phyloP scores from a whole-genome alignment of 1,284 basidiomycete species.

The Vanrija humicola region DNA sequence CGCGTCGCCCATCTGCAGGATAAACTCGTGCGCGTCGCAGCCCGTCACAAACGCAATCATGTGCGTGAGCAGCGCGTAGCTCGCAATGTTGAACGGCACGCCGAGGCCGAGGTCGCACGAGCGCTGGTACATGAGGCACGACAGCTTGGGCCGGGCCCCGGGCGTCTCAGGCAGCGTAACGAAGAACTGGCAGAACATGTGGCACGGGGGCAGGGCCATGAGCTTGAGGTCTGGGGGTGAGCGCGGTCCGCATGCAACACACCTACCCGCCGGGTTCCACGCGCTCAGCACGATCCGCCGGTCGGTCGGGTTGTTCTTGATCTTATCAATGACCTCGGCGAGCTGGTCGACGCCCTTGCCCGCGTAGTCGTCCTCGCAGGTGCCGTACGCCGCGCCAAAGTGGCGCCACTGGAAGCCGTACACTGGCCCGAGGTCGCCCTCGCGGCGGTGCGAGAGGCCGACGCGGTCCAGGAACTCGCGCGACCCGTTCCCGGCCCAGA shows the following conservation, averaged over 20 bases:
- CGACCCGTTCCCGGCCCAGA: constrained; percentile 97
- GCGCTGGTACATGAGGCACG: constrained; percentile 96
- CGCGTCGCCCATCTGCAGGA: constrained; percentile 92
- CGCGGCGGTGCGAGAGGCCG: constrained; percentile 75
- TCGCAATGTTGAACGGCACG: constrained; percentile 98
- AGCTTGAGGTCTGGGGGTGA: constrained; percentile 66
- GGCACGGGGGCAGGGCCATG: constrained; percentile 97
- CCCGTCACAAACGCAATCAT: constrained; percentile 91
- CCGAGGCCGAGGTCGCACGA: constrained; percentile 96
- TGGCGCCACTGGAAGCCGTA: constrained; percentile 99
- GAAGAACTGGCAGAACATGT: constrained; percentile 98
- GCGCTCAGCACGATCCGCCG: constrained; percentile 92
- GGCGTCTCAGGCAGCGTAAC: constrained; percentile 67
- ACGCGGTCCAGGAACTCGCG: constrained; percentile 79
- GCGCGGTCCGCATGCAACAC: neutral
- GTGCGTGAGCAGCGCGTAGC: constrained; percentile 91
- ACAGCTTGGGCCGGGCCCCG: constrained; percentile 63
- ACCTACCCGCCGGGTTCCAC: constrained; percentile 91
- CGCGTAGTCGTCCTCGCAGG: constrained; percentile 75
- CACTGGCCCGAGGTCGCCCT: constrained; percentile 92
- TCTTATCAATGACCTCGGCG: constrained; percentile 80
- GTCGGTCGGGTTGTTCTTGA: constrained; percentile 90
- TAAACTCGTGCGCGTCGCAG: constrained; percentile 79
- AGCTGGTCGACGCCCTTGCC: constrained; percentile 94
- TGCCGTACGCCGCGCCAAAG: constrained; percentile 85